Evolutionary conservation across 208 protist species (phyloP), one percentile per base, ranked within the genome.

Genomic region (Leishmania aethiopica): DNA sequence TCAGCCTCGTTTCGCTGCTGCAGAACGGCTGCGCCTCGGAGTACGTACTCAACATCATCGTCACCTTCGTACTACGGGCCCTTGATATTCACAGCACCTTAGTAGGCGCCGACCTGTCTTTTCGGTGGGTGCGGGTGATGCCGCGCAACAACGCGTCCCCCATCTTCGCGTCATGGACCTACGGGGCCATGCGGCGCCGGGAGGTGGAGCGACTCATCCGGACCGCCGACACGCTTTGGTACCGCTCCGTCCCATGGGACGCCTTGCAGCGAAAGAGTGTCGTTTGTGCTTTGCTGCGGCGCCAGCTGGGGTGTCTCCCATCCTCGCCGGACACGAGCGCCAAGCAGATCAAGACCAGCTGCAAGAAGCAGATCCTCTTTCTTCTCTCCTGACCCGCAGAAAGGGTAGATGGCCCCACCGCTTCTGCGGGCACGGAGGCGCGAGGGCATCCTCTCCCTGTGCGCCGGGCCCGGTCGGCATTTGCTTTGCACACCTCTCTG

Each of bases 301-400:
- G 72, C 47, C 90, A 93, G 53, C 86, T 93, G 40, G 74, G 83
- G 37, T 83, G 70, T 51, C 72, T 89, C 25, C 59, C 81, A 3
- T 71, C 73, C 32, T 59, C 40, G 5, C 35, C 60, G 51, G 73
- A 81, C 1, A n/a, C 64, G n/a, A 3, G 77, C 1, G 59, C 80
- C 28, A 47, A 77, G 37, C 35, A 40, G 13, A 73, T 88, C n/a
- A 37, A 71, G 55, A 74, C 77, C 49, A 77, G 82, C 25, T 91
- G 90, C 85, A 90, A 86, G 53, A 75, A 84, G 51, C 90, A 93
- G 80, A 83, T 93, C 59, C 55, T 93, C 0, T 90, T 91, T 85
- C 82, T 93, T 59, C 77, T 93, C 5, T 83, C 80, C 35, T 82
- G 51, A 60, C 13, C 17, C n/a, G 35, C 11, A 25, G 57, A 13